Percentiles rank a stretch among this genome's conserved stretches.
Evolutionary conservation across 2,329 filamentous ascomycete species (phyloP).

Genomic region (Exophiala phaeomuriformis): DNA sequence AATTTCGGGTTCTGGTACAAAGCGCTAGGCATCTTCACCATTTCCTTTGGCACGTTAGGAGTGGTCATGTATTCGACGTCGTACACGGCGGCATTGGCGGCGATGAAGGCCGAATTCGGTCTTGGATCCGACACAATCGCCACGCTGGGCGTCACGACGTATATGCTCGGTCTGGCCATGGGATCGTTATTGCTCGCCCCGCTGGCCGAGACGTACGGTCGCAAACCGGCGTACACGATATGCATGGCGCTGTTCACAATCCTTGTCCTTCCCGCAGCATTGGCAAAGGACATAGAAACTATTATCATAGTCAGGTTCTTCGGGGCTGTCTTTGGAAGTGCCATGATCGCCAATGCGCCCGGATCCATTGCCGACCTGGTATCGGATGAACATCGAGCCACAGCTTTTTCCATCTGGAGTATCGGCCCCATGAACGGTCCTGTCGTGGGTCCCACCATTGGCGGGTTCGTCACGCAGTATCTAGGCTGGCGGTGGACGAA

Average conservation of each 20-base stretch:
- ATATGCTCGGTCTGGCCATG: constrained; percentile 64
- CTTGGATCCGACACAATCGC: constrained; percentile 53
- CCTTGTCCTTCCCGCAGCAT: constrained; percentile 63
- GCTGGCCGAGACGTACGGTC: constrained; percentile 45
- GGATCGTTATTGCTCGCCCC: constrained; percentile 69
- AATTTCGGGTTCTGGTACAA: constrained; percentile 61
- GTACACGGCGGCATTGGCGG: constrained; percentile 65
- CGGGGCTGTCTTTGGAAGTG: constrained; percentile 65
- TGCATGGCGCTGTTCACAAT: constrained; percentile 59
- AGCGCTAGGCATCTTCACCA: constrained; percentile 46
- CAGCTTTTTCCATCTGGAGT: constrained; percentile 77
- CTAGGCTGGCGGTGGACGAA: constrained; percentile 84
- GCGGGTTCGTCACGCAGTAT: constrained; percentile 63
- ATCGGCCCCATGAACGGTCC: constrained; percentile 79
- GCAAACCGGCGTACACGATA: constrained; percentile 56
- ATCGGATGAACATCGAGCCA: constrained; percentile 67
- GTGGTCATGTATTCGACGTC: constrained; percentile 68
- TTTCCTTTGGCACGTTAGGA: constrained; percentile 52
- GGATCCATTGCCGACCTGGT: constrained; percentile 78
- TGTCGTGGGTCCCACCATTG: constrained; percentile 61
- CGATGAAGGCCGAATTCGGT: constrained; percentile 61
- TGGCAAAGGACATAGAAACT: constrained; percentile 59
- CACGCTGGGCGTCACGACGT: constrained; percentile 70
- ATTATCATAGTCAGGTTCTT: constrained; percentile 70
- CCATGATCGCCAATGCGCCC: constrained; percentile 75